Conservation (phyloP, 306 rosid species). For the Lupinus albus region DNA sequence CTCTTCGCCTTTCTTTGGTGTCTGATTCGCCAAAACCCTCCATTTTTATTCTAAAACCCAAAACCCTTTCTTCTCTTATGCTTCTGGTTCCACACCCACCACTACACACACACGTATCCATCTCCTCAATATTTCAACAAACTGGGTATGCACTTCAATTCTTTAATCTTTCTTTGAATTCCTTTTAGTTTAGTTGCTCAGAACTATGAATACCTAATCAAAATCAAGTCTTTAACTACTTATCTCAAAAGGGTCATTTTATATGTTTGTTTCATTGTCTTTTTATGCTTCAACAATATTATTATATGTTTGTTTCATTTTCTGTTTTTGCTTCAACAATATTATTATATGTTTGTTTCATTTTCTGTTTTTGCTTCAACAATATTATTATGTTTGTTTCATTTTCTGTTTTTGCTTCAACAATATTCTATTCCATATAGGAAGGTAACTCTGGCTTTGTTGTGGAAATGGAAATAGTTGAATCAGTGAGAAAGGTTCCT, state of each 20-base stretch:
- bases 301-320: constrained; percentile 31
- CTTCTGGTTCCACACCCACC: not conserved
- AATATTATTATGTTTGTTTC: constrained; percentile 31
- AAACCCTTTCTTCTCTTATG: not conserved
- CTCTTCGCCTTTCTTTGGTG: not conserved
- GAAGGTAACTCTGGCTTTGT: constrained; percentile 1
- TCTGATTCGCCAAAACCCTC: not conserved
- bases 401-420: not conserved
- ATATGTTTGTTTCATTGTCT: constrained; percentile 34
- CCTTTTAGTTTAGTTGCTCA: not conserved
- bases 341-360: constrained; percentile 31
- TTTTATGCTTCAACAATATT: constrained; percentile 10
- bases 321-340: constrained; percentile 9
- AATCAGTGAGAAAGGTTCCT: constrained; percentile 64
- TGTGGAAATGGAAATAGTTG: constrained; percentile 65
- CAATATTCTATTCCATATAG: constrained; percentile 9
- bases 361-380: constrained; percentile 8
- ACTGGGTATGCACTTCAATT: not conserved
- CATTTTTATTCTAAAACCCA: not conserved
- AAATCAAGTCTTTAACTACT: constrained; percentile 23
- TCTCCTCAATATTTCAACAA: not conserved
- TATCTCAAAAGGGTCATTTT: constrained; percentile 33
- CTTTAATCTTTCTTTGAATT: not conserved
- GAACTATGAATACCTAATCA: not conserved
- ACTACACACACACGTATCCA: not conserved